These are phyloP conservation scores for Mortierella sp. DNA, from an alignment of 371 early-diverging fungal genomes.

Conservation along the genomic window DNA sequence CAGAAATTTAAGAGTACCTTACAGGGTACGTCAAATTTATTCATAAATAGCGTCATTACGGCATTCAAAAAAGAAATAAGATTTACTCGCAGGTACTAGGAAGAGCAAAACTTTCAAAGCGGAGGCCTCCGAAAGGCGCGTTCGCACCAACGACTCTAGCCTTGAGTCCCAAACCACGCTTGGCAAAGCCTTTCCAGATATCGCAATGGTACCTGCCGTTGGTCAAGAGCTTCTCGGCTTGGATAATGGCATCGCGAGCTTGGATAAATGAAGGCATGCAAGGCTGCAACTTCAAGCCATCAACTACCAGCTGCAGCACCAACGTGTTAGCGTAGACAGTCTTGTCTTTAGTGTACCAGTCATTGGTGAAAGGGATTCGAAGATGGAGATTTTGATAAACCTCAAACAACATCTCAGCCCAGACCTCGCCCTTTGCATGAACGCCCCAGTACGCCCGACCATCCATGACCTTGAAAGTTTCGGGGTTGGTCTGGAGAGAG, in stretches of 20 bases:
- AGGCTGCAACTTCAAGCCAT: constrained; percentile 94
- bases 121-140: constrained; percentile 73
- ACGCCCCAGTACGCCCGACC: constrained; percentile 93
- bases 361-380: constrained; percentile 73
- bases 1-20: constrained; percentile 16
- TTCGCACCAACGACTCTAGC: constrained; percentile 74
- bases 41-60: neutral
- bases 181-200: constrained; percentile 93
- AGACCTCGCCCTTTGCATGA: constrained; percentile 96
- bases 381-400: constrained; percentile 87
- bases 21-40: constrained; percentile 23
- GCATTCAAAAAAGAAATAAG: neutral
- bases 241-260: constrained; percentile 94
- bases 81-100: constrained; percentile 61
- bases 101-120: constrained; percentile 71
- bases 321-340: constrained; percentile 84
- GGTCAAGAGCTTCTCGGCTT: constrained; percentile 85
- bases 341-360: constrained; percentile 62
- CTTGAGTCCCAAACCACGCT: constrained; percentile 88
- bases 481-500: constrained; percentile 84
- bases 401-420: constrained; percentile 95
- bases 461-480: constrained; percentile 84
- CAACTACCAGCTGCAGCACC: constrained; percentile 89
- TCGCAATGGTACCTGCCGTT: constrained; percentile 85
- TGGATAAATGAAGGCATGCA: constrained; percentile 92